These are phyloP conservation scores for Tuber melanosporum DNA, from an alignment of 495 filamentous ascomycete genomes.

Conservation along the genomic window DNA sequence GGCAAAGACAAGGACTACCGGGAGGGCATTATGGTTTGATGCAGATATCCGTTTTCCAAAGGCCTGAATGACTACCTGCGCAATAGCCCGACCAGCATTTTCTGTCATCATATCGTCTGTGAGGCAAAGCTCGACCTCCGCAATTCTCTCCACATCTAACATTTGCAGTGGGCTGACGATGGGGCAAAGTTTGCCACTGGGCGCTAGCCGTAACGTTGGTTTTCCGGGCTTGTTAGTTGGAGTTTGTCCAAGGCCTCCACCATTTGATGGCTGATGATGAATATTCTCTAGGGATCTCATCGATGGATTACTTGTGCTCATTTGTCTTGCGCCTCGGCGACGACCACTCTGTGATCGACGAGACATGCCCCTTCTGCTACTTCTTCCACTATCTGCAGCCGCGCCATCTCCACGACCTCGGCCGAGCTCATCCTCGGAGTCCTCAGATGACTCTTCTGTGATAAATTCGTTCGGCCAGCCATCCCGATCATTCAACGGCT, in stretches of 20 bases:
- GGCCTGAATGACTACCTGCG: slow-evolving; percentile 65
- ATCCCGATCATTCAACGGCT: slow-evolving; percentile 35
- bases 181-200: slow-evolving; percentile 61
- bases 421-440: slow-evolving; percentile 46
- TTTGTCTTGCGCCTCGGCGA: slow-evolving; percentile 22
- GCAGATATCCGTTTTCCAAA: slow-evolving; percentile 45
- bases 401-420: slow-evolving; percentile 50
- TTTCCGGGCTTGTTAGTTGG: slow-evolving; percentile 22
- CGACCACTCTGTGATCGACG: slow-evolving; percentile 44
- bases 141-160: slow-evolving; percentile 82
- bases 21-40: slow-evolving; percentile 50
- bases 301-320: slow-evolving; percentile 11
- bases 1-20: slow-evolving; percentile 72
- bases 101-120: slow-evolving; percentile 86
- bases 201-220: slow-evolving; percentile 29
- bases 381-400: slow-evolving; percentile 53
- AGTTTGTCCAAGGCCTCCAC: slow-evolving; percentile 16
- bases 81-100: slow-evolving; percentile 81
- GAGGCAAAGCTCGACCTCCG: slow-evolving; percentile 72
- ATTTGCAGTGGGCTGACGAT: slow-evolving; percentile 78
- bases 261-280: slow-evolving; percentile 30
- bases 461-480: slow-evolving; percentile 43
- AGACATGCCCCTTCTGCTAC: slow-evolving; percentile 52
- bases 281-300: slow-evolving; percentile 33
- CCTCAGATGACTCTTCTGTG: slow-evolving; percentile 61